phyloP scores from a whole-genome alignment of 768 basidiomycete genomes.

The Lentinula sp. region DNA sequence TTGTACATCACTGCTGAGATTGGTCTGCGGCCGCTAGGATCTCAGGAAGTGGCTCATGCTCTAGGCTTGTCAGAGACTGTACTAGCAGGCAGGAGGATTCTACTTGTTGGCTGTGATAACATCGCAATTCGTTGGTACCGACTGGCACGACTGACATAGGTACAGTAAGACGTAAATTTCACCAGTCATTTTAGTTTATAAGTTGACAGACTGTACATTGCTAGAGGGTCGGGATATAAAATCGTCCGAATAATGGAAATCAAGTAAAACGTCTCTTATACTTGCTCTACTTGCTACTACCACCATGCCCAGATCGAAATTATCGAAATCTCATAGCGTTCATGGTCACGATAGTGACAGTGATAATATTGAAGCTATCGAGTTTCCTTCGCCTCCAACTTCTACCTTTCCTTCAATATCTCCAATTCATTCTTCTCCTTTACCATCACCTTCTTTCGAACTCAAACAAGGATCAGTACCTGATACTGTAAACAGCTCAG shows the following conservation, averaged over 20 bases:
- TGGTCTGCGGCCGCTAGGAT: no score
- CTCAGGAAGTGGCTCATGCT: no score
- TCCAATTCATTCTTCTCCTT: not conserved
- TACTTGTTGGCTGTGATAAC: not conserved
- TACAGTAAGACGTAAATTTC: not conserved
- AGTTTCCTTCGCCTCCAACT: not conserved
- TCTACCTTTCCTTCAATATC: not conserved
- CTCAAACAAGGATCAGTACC: not conserved
- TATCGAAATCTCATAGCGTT: not conserved
- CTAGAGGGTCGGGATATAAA: not conserved
- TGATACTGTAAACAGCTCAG: not conserved
- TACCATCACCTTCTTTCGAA: not conserved
- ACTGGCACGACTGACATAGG: not conserved
- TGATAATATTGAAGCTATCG: not conserved
- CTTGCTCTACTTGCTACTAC: not conserved
- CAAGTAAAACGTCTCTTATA: not conserved
- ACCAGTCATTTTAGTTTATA: not conserved
- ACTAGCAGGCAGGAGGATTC: no score
- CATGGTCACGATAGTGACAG: not conserved
- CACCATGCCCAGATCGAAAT: not conserved
- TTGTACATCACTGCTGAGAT: no score
- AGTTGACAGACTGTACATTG: not conserved
- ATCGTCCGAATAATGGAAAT: not conserved
- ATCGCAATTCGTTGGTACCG: not conserved
- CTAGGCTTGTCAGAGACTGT: no score